Percentiles rank a stretch among this genome's conserved stretches.
Conservation (phyloP, 2,329 filamentous ascomycete genomes). For the Exophiala aquamarina region DNA sequence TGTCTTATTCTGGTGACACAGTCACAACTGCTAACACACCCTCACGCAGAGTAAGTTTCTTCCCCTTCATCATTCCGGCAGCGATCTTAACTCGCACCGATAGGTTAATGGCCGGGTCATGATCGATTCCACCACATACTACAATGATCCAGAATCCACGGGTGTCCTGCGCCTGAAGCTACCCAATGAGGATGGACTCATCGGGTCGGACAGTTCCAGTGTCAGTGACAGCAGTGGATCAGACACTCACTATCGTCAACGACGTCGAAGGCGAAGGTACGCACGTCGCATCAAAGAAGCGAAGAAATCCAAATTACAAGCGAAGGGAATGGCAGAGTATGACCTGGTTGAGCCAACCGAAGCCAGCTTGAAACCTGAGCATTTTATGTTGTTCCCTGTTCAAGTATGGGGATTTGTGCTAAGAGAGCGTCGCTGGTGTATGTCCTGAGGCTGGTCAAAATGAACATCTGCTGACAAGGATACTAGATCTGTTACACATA, state of each 20-base stretch:
- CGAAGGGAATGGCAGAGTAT: background rate
- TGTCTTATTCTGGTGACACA: constrained; percentile 1
- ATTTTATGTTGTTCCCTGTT: constrained; percentile 1
- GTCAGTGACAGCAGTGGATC: constrained; percentile 1
- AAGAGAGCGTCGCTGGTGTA: constrained; percentile 6
- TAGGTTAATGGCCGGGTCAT: constrained; percentile 1
- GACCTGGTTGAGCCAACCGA: background rate
- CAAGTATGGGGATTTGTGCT: constrained; percentile 2
- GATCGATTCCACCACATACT: constrained; percentile 1
- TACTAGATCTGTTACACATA: constrained; percentile 1
- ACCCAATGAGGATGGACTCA: constrained; percentile 1
- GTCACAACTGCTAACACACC: background rate
- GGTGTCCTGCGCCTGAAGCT: constrained; percentile 1
- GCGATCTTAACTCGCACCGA: background rate
- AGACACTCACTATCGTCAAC: background rate
- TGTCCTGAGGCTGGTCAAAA: background rate
- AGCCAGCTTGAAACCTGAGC: background rate
- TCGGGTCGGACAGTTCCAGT: background rate
- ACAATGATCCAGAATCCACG: background rate
- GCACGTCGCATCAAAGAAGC: background rate
- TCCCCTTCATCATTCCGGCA: background rate
- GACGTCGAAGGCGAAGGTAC: background rate
- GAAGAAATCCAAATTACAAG: background rate
- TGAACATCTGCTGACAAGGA: background rate
- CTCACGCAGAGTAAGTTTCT: background rate